phyloP scores from a whole-genome alignment of 768 basidiomycete species.

The Boletus tylopilopsis region DNA sequence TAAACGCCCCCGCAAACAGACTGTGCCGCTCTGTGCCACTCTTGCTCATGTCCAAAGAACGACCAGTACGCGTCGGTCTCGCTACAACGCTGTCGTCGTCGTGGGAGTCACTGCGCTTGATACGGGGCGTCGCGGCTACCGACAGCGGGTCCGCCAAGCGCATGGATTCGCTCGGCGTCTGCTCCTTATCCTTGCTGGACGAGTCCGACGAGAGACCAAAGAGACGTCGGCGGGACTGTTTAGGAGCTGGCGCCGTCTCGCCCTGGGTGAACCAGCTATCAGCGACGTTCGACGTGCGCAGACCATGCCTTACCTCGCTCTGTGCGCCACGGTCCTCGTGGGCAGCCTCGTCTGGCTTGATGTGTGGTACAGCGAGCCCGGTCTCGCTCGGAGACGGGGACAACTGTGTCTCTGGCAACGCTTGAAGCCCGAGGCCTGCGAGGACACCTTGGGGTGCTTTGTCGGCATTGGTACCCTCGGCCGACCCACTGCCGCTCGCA shows the following conservation, averaged over 20 bases:
- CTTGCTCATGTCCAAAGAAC: conserved; percentile 45
- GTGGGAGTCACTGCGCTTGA: conserved; percentile 19
- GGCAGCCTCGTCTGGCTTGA: conserved; percentile 27
- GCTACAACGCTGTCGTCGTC: conserved; percentile 24
- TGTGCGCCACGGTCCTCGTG: conserved; percentile 54
- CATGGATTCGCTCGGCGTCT: conserved; percentile 28
- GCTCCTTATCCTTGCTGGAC: conserved; percentile 34
- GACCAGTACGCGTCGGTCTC: conserved; percentile 45
- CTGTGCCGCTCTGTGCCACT: conserved; percentile 58
- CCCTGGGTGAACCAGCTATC: conserved; percentile 35
- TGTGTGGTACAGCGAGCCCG: conserved; percentile 41
- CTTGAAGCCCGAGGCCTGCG: conserved; percentile 26
- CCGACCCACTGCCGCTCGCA: conserved; percentile 21
- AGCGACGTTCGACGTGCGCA: conserved; percentile 1
- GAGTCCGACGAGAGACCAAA: conserved; percentile 58
- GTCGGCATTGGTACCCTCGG: conserved; percentile 18
- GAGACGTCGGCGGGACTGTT: conserved; percentile 44
- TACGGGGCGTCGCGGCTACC: conserved; percentile 15
- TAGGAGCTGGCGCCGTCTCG: conserved; percentile 40
- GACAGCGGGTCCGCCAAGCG: conserved; percentile 21
- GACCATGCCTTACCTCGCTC: conserved; percentile 62
- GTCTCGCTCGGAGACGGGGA: conserved; percentile 61
- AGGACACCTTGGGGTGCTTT: conserved; percentile 17
- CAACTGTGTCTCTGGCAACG: conserved; percentile 46
- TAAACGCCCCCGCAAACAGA: conserved; percentile 72